phyloP scores from a whole-genome alignment of 1,139 yeast species.

The Protomyces inouyei region DNA sequence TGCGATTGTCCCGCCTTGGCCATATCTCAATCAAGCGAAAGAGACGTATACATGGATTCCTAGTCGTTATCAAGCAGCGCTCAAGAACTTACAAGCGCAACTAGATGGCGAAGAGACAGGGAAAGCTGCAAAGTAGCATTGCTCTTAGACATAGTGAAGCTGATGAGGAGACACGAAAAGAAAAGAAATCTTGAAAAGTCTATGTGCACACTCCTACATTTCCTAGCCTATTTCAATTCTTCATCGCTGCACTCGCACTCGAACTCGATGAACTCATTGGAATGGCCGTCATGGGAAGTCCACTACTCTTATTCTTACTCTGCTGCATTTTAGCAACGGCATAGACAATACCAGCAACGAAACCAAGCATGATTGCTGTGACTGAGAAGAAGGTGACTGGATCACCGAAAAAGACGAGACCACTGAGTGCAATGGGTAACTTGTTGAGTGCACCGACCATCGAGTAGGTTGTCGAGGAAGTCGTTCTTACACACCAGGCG shows the following conservation, averaged over 20 bases:
- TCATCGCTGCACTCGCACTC: conserved; percentile 28
- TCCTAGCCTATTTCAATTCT: conserved; percentile 3
- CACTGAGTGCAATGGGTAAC: conserved; percentile 93
- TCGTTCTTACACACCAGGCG: conserved; percentile 99
- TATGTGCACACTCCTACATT: too few relatives aligned
- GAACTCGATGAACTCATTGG: conserved; percentile 29
- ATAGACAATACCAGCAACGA: conserved; percentile 89
- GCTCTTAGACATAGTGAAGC: too few relatives aligned
- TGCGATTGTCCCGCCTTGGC: conserved; percentile 27
- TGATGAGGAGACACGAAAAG: too few relatives aligned
- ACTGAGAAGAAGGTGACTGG: conserved; percentile 91
- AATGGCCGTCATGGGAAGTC: conserved; percentile 17
- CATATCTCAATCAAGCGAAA: conserved; percentile 15
- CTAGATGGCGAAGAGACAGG: not conserved
- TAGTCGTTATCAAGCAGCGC: conserved; percentile 14
- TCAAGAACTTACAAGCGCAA: conserved; percentile 19
- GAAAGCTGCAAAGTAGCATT: not conserved
- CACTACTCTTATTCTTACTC: conserved; percentile 24
- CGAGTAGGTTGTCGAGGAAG: conserved; percentile 94
- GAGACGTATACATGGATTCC: not conserved
- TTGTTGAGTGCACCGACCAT: conserved; percentile 99
- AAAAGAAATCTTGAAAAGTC: too few relatives aligned
- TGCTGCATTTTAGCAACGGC: conserved; percentile 50
- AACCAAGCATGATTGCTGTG: conserved; percentile 84
- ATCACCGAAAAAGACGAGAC: conserved; percentile 88